phyloP scores from a whole-genome alignment of 345 rosid genomes.

The Eucalyptus leucophloia region DNA sequence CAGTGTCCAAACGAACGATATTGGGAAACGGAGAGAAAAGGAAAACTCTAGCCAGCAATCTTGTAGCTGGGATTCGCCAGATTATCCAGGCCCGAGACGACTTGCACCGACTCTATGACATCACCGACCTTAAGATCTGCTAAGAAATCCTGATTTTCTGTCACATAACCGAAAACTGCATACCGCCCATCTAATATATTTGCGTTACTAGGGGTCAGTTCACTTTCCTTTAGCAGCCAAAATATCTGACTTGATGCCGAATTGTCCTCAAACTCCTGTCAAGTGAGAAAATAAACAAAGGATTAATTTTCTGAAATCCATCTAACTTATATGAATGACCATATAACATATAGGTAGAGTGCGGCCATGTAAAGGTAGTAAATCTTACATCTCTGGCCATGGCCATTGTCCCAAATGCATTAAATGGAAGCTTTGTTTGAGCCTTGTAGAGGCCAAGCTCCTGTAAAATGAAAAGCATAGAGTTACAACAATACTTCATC shows the following conservation, averaged over 20 bases:
- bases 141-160: slow-evolving; percentile 65
- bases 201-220: slow-evolving; percentile 92
- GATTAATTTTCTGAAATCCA: neutral
- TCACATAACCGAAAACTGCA: slow-evolving; percentile 88
- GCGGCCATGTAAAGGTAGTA: neutral
- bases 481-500: neutral
- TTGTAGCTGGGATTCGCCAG: slow-evolving; percentile 91
- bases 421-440: slow-evolving; percentile 93
- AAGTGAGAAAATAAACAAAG: neutral
- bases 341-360: neutral
- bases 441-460: slow-evolving; percentile 97
- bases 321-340: neutral
- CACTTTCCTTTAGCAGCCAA: slow-evolving; percentile 97
- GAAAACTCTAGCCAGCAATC: slow-evolving; percentile 55
- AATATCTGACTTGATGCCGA: slow-evolving; percentile 94
- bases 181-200: slow-evolving; percentile 97
- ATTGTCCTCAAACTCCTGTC: slow-evolving; percentile 90
- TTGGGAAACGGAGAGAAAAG: neutral
- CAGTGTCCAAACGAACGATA: neutral
- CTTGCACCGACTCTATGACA: slow-evolving; percentile 79
- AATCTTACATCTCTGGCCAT: slow-evolving; percentile 96
- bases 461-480: slow-evolving; percentile 18
- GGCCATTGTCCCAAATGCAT: slow-evolving; percentile 99
- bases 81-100: slow-evolving; percentile 90
- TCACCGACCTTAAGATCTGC: slow-evolving; percentile 99